phyloP scores from a whole-genome alignment of 2,329 filamentous ascomycete genomes.

The Lasiodiplodia sp. region DNA sequence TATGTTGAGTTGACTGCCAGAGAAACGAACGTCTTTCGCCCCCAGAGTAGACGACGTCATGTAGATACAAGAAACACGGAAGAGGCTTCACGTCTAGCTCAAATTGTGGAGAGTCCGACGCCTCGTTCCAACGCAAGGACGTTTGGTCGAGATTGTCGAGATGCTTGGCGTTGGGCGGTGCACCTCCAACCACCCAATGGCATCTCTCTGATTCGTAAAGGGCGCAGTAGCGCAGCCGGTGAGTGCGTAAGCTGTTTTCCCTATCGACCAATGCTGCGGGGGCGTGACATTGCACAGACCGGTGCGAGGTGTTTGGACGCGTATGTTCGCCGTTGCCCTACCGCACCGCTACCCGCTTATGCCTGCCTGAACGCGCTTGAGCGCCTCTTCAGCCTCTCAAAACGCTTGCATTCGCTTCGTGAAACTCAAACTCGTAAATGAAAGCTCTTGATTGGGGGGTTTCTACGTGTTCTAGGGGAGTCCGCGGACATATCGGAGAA shows the following conservation, averaged over 20 bases:
- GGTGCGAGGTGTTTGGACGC: background rate
- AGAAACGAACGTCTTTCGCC: background rate
- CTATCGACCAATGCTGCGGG: background rate
- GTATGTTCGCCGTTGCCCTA: background rate
- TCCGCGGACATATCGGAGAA: conserved; percentile 7
- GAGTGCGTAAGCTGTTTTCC: conserved; percentile 26
- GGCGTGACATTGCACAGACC: background rate
- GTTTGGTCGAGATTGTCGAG: conserved; percentile 4
- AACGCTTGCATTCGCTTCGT: background rate
- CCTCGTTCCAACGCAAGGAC: background rate
- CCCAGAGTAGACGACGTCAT: background rate
- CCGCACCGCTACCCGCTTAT: no score
- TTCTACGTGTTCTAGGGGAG: background rate
- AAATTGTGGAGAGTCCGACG: background rate
- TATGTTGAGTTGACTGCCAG: background rate
- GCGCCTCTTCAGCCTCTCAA: background rate
- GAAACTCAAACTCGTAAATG: background rate
- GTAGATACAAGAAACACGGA: background rate
- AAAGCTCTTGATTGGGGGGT: background rate
- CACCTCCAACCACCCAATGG: background rate
- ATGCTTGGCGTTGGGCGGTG: conserved; percentile 5
- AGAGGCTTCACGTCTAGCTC: background rate
- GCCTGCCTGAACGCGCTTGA: background rate
- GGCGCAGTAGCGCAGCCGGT: background rate
- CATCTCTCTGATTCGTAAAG: background rate